These are phyloP conservation scores for Pichia cactophila DNA, from an alignment of 1,139 yeast genomes.

Conservation along the genomic window DNA sequence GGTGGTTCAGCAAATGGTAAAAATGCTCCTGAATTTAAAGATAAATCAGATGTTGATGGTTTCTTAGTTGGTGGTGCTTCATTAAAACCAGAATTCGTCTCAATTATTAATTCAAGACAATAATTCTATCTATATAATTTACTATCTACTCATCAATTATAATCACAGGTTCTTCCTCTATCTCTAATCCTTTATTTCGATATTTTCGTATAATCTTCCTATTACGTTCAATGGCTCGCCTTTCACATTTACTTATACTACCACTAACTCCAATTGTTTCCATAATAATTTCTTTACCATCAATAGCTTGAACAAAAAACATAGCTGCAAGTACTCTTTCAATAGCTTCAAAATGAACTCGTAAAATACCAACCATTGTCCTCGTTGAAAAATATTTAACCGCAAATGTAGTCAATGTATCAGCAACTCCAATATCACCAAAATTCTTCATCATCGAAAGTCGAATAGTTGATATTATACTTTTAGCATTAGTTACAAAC, in stretches of 20 bases:
- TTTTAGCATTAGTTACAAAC: slow-evolving; percentile 3
- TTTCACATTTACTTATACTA: slow-evolving; percentile 79
- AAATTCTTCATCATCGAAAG: slow-evolving; percentile 48
- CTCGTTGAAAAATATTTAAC: slow-evolving; percentile 74
- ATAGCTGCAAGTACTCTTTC: slow-evolving; percentile 64
- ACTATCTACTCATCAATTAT: neutral
- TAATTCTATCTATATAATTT: neutral
- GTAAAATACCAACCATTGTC: slow-evolving; percentile 78
- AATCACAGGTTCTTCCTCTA: neutral
- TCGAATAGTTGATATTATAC: slow-evolving; percentile 22
- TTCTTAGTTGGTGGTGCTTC: slow-evolving; percentile 99
- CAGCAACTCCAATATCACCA: slow-evolving; percentile 77
- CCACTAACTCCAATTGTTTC: slow-evolving; percentile 73
- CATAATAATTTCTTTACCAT: slow-evolving; percentile 46
- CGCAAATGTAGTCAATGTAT: slow-evolving; percentile 36
- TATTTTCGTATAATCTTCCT: slow-evolving; percentile 1
- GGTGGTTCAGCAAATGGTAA: slow-evolving; percentile 98
- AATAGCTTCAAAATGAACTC: slow-evolving; percentile 64
- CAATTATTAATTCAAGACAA: slow-evolving; percentile 82
- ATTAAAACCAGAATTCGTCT: slow-evolving; percentile 94
- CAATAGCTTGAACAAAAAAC: slow-evolving; percentile 50
- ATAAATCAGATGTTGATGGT: slow-evolving; percentile 92
- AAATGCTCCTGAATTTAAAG: slow-evolving; percentile 86
- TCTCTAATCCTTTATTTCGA: neutral
- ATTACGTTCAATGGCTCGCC: slow-evolving; percentile 39